Evolutionary conservation across 108 stramenopile species (phyloP), one percentile per base, ranked within the genome.

Genomic region (Nannochloropsis salina): DNA sequence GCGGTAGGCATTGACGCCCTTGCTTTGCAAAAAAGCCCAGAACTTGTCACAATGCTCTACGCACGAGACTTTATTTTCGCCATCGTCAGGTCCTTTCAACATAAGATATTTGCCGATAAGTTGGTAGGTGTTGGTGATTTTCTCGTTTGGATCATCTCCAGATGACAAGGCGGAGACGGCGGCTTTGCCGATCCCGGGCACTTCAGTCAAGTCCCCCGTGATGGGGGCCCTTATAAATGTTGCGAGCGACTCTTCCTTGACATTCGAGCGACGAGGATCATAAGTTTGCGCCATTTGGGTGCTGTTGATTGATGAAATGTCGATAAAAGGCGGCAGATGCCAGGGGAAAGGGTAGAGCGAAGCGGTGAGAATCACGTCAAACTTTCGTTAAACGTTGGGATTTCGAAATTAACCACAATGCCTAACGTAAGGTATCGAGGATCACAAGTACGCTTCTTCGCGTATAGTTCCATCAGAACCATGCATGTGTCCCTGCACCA

Each of bases 31-130:
- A 91, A 91, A 98, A 61, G 92, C 90, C 96, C 96, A 98, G 84
- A 98, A 96, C 84, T 94, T 94, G 90, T 98, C 94, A 44, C 93
- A 95, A 88, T 97, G 98, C 86, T 97, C 96, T 44, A 94, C 86
- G 42, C 91, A 93, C 83, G 93, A 94, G 31, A 96, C 89, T 47
- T 83, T 51, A 15, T 84, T 43, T 9, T 44, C 87, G 31, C 86
- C 88, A 3, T 84, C 91, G 82, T 94, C 96, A 15, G 95, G 95
- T 42, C 95, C 96, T 85, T 96, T 96, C 88, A 98, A 94, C 92
- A 93, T 92, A 79, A 98, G 92, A 87, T 95, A 98, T 89, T 94
- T 86, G 8, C 85, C 91, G 61, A 92, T 83, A 20, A 92, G 92
- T 84, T 91, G 91, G 88, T 91, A 87, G n/a, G 89, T 92, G 85